phyloP scores from a whole-genome alignment of 1,284 basidiomycete genomes.

The Sanghuangporus sanghuang region DNA sequence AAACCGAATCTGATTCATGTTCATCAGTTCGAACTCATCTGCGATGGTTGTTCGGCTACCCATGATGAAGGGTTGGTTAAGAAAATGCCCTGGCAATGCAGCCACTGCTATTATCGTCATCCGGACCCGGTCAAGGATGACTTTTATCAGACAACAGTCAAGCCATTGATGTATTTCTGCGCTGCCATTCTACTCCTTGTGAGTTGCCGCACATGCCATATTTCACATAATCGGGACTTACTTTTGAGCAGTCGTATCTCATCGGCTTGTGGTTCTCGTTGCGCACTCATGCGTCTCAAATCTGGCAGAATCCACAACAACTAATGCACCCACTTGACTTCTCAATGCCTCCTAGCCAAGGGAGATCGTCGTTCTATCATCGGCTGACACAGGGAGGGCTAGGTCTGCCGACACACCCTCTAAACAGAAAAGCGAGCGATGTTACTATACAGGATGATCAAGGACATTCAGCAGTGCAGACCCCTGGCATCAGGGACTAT shows the following conservation, averaged over 20 bases:
- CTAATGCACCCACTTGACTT: constrained; percentile 69
- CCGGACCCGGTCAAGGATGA: constrained; percentile 90
- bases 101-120: constrained; percentile 93
- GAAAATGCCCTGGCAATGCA: constrained; percentile 75
- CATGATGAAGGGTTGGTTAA: constrained; percentile 25
- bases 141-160: constrained; percentile 95
- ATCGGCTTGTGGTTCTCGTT: constrained; percentile 99
- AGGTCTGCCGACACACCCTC: constrained; percentile 13
- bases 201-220: constrained; percentile 31
- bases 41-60: constrained; percentile 78
- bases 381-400: constrained; percentile 42
- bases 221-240: background rate
- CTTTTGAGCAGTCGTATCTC: constrained; percentile 75
- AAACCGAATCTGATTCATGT: constrained; percentile 15
- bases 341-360: constrained; percentile 36
- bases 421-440: constrained; percentile 17
- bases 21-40: constrained; percentile 85
- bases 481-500: constrained; percentile 34
- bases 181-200: constrained; percentile 87
- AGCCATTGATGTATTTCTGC: constrained; percentile 92
- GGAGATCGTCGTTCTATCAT: constrained; percentile 74
- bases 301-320: constrained; percentile 97
- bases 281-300: constrained; percentile 96
- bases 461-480: constrained; percentile 33
- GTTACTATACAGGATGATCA: constrained; percentile 18